Conservation (phyloP, 192 early-diverging fungal genomes). For the Allomyces javanicus region DNA sequence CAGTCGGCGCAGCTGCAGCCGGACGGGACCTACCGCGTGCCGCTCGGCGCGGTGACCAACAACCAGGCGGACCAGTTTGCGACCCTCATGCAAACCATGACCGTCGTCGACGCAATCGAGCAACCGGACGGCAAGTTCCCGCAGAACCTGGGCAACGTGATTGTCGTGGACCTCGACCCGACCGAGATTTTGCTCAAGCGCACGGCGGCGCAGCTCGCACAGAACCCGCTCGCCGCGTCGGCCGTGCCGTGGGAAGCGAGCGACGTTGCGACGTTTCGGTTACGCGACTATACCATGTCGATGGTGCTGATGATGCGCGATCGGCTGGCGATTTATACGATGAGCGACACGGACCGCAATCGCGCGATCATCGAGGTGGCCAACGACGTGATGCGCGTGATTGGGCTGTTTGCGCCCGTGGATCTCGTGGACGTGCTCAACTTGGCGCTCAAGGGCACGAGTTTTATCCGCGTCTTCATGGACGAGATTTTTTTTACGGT, state of each 20-base stretch:
- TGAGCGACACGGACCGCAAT: background rate
- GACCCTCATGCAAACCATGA: conserved; percentile 7
- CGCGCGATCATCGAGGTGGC: conserved; percentile 9
- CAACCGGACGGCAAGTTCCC: conserved; percentile 13
- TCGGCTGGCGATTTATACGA: conserved; percentile 4
- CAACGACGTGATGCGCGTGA: conserved; percentile 4
- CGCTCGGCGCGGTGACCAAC: conserved; percentile 1
- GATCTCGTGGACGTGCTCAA: conserved; percentile 8
- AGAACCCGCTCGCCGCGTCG: background rate
- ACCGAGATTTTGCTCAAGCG: background rate
- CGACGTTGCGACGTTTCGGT: no score
- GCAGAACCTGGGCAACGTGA: conserved; percentile 10
- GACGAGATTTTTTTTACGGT: conserved; percentile 12
- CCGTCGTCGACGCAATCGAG: conserved; percentile 10
- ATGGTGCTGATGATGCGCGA: conserved; percentile 7
- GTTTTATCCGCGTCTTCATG: conserved; percentile 11
- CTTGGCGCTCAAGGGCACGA: conserved; percentile 8
- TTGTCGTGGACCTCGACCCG: conserved; percentile 6
- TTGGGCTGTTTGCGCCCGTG: conserved; percentile 7
- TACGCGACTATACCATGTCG: conserved; percentile 8
- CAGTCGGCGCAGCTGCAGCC: conserved; percentile 9
- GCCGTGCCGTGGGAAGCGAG: no score
- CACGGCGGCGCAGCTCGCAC: conserved; percentile 1
- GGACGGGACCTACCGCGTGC: conserved; percentile 9
- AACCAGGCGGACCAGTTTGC: background rate